Percentiles rank a stretch among this genome's conserved stretches.
These are phyloP conservation scores for Acanthamoeba healyi DNA, from an alignment of 208 protist genomes.

Conservation along the genomic window DNA sequence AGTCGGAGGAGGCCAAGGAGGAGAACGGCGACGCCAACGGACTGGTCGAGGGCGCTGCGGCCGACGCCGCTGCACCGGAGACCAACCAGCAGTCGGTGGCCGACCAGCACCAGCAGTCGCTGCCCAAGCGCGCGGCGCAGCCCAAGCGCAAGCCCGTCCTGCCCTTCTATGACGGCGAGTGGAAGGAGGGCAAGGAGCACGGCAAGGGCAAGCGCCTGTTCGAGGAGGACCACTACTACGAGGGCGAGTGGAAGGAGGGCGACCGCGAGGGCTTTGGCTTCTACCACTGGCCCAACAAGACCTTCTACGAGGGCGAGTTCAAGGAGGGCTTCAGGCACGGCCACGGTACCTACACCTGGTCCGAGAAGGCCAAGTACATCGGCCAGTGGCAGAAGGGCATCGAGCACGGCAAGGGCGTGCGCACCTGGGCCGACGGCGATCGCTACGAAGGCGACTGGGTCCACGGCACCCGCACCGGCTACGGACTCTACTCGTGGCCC, in stretches of 20 bases:
- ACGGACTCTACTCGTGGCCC: constrained; percentile 62
- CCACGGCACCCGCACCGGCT: constrained; percentile 58
- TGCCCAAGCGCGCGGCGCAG: constrained; percentile 18
- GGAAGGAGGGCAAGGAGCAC: constrained; percentile 71
- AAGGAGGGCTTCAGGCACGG: constrained; percentile 66
- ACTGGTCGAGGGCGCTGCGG: neutral
- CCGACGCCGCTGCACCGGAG: neutral
- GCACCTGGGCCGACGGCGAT: constrained; percentile 57
- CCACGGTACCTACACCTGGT: constrained; percentile 71
- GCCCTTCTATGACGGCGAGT: constrained; percentile 74
- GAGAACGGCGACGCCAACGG: constrained; percentile 29
- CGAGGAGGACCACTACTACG: constrained; percentile 73
- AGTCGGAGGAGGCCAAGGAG: constrained; percentile 34
- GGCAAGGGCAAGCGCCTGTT: constrained; percentile 37
- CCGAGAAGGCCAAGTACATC: constrained; percentile 63
- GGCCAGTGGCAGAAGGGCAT: constrained; percentile 71
- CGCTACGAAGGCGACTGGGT: constrained; percentile 75
- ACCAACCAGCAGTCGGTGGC: constrained; percentile 5
- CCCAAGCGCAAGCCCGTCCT: neutral
- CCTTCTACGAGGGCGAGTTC: constrained; percentile 72
- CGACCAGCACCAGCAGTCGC: constrained; percentile 23
- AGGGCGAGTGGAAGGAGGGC: constrained; percentile 74
- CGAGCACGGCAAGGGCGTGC: constrained; percentile 66
- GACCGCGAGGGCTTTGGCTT: constrained; percentile 34
- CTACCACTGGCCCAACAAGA: constrained; percentile 71